Conservation (phyloP, 2,329 filamentous ascomycete species). For the Apiospora malaysiana region DNA sequence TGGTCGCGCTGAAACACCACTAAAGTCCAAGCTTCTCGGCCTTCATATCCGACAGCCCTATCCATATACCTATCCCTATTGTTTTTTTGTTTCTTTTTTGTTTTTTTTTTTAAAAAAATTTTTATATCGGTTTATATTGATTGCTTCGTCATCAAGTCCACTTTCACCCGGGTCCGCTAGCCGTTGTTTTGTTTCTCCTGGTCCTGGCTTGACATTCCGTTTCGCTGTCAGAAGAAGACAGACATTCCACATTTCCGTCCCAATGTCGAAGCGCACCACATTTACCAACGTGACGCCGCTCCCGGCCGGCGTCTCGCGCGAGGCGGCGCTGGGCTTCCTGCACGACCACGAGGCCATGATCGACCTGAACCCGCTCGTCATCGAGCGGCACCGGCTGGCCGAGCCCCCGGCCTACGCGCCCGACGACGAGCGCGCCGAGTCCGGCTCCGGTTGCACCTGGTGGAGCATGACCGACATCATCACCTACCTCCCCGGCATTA, state of each 20-base stretch:
- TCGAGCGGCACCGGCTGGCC: slow-evolving; percentile 69
- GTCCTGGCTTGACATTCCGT: neutral
- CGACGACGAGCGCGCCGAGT: slow-evolving; percentile 67
- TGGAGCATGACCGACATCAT: slow-evolving; percentile 81
- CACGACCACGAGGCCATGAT: slow-evolving; percentile 85
- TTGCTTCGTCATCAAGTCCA: slow-evolving; percentile 3
- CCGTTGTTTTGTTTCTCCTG: neutral
- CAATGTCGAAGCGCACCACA: slow-evolving; percentile 72
- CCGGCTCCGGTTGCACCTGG: slow-evolving; percentile 62
- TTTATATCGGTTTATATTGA: neutral
- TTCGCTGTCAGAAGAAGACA: neutral
- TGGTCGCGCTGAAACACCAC: neutral
- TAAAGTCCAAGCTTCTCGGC: neutral
- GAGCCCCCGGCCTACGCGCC: slow-evolving; percentile 70
- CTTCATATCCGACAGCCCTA: neutral
- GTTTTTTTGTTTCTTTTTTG: too few species aligned
- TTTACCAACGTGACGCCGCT: slow-evolving; percentile 84
- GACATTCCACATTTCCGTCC: too few species aligned
- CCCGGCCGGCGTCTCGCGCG: slow-evolving; percentile 69
- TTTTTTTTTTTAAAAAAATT: too few species aligned
- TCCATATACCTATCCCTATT: neutral
- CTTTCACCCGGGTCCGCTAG: neutral
- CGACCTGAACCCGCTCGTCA: slow-evolving; percentile 83
- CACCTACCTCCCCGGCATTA: slow-evolving; percentile 72
- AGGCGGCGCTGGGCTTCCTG: slow-evolving; percentile 75